Conservation (phyloP, 2,329 filamentous ascomycete species). For the Fusarium sp. region DNA sequence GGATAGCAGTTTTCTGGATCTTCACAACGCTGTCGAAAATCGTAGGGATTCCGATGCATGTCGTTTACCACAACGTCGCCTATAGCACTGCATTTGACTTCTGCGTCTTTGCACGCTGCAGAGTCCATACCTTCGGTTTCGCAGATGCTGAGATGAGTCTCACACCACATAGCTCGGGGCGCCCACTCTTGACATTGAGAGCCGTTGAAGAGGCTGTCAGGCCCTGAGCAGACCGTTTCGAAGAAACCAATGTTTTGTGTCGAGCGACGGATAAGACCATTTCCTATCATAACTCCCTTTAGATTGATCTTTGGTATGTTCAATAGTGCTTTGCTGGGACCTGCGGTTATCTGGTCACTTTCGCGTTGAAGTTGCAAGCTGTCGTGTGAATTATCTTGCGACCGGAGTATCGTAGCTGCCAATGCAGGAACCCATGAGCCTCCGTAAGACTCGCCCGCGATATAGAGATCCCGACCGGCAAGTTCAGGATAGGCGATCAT, state of each 20-base stretch:
- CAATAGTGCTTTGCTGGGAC: background rate
- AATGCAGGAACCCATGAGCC: slow-evolving; percentile 7
- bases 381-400: background rate
- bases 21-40: background rate
- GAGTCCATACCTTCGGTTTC: background rate
- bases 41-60: background rate
- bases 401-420: background rate
- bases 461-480: background rate
- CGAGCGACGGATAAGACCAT: background rate
- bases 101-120: background rate
- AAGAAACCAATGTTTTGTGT: background rate
- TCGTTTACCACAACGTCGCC: background rate
- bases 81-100: background rate
- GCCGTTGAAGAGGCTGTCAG: background rate
- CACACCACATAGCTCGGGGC: background rate
- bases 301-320: background rate
- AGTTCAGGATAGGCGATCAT: slow-evolving; percentile 7
- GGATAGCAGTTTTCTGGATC: background rate
- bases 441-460: slow-evolving; percentile 4
- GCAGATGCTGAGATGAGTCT: background rate
- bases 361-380: background rate
- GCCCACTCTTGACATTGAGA: background rate
- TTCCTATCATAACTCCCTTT: background rate
- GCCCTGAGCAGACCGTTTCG: background rate
- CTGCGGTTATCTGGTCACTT: background rate